phyloP scores from a whole-genome alignment of 148 eudicot species.

The Fallopia convolvulus region DNA sequence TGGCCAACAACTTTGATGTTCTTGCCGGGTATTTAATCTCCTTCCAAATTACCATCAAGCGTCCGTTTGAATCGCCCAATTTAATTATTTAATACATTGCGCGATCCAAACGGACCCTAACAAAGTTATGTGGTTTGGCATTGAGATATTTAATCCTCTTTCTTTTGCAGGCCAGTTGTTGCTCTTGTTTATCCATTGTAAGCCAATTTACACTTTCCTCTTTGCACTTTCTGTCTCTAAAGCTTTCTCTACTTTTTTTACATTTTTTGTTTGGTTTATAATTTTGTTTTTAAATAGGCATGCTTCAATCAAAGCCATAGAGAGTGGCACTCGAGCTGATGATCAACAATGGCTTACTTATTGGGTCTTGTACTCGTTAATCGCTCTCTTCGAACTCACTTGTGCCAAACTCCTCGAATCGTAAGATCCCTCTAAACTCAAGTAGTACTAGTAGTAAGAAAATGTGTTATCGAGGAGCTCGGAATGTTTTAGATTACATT shows the following conservation, averaged over 20 bases:
- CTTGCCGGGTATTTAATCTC: conserved; percentile 27
- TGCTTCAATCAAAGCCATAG: conserved; percentile 65
- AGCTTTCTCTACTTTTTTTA: conserved; percentile 17
- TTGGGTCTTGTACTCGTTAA: conserved; percentile 72
- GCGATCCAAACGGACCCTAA: no score
- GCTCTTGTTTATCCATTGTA: conserved; percentile 54
- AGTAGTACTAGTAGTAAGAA: no score
- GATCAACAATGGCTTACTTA: conserved; percentile 85
- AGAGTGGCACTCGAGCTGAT: conserved; percentile 51
- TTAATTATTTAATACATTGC: no score
- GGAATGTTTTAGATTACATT: no score
- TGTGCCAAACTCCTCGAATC: conserved; percentile 60
- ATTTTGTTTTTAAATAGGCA: conserved; percentile 25
- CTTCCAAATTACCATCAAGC: no score
- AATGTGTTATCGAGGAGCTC: no score
- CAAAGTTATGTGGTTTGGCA: no score
- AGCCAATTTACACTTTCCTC: conserved; percentile 18
- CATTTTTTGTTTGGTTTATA: not conserved
- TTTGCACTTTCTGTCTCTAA: not conserved
- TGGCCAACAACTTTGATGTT: conserved; percentile 44
- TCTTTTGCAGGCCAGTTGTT: conserved; percentile 32
- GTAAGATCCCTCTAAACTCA: conserved; percentile 20
- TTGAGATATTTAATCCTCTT: no score
- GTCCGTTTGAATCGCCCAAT: no score
- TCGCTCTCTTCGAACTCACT: conserved; percentile 65